phyloP scores from a whole-genome alignment of 2,329 filamentous ascomycete genomes.

The Penicillium palitans region DNA sequence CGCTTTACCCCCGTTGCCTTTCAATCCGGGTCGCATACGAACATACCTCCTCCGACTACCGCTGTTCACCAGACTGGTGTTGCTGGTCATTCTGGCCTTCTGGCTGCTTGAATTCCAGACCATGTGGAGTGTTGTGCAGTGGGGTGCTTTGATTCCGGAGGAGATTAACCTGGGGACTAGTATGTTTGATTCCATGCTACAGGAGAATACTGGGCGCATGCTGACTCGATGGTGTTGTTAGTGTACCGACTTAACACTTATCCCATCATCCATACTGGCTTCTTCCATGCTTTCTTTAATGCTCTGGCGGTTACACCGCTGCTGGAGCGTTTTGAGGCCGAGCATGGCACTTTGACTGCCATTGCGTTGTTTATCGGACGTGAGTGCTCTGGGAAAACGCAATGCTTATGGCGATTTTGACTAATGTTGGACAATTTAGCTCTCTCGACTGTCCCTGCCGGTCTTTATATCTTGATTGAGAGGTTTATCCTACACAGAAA shows the following conservation, averaged over 20 bases:
- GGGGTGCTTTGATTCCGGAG: constrained; percentile 76
- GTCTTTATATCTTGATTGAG: constrained; percentile 78
- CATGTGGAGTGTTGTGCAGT: constrained; percentile 70
- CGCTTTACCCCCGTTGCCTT: constrained; percentile 55
- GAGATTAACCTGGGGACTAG: constrained; percentile 70
- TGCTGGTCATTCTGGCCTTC: constrained; percentile 65
- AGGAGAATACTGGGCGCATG: not conserved
- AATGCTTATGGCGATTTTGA: constrained; percentile 4
- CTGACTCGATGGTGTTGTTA: constrained; percentile 41
- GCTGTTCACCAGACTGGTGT: constrained; percentile 74
- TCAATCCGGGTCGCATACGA: constrained; percentile 72
- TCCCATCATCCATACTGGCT: constrained; percentile 77
- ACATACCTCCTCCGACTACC: constrained; percentile 84
- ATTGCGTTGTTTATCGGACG: constrained; percentile 85
- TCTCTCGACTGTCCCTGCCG: constrained; percentile 76
- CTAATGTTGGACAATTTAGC: constrained; percentile 50
- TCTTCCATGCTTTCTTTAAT: constrained; percentile 81
- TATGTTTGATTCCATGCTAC: constrained; percentile 49
- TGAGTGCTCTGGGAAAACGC: constrained; percentile 52
- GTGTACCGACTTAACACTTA: constrained; percentile 94
- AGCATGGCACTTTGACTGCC: constrained; percentile 88
- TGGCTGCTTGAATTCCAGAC: constrained; percentile 70
- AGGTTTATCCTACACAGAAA: constrained; percentile 69
- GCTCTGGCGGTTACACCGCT: constrained; percentile 78
- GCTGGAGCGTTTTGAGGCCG: constrained; percentile 87